Percentiles rank a stretch among this genome's conserved stretches.
phyloP scores from a whole-genome alignment of 441 rosid species.

The Euphorbia celastroides region DNA sequence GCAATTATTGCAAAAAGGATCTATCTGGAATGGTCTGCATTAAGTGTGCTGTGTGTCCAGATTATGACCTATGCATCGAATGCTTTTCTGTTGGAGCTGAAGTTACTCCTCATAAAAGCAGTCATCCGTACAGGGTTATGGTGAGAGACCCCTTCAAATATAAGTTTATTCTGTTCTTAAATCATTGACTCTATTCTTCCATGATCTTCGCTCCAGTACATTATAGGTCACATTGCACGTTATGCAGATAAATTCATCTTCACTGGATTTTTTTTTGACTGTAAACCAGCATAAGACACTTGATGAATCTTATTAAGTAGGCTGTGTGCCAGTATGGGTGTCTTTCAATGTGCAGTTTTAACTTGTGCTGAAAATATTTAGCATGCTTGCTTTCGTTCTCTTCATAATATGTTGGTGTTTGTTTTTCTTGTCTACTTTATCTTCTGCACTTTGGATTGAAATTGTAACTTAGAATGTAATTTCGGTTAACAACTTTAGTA shows the following conservation, averaged over 20 bases:
- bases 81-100: slow-evolving; percentile 87
- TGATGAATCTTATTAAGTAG: background rate
- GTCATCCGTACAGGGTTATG: slow-evolving; percentile 83
- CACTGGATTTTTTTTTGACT: background rate
- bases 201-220: background rate
- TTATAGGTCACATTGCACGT: background rate
- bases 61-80: slow-evolving; percentile 90
- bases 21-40: slow-evolving; percentile 71
- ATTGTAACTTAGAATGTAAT: slow-evolving; percentile 1
- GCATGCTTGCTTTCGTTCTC: background rate
- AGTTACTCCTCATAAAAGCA: slow-evolving; percentile 61
- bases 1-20: slow-evolving; percentile 87
- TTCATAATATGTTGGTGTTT: background rate
- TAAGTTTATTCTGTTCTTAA: background rate
- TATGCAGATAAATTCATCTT: background rate
- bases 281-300: background rate
- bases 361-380: background rate
- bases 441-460: background rate
- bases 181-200: background rate
- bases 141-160: slow-evolving; percentile 32
- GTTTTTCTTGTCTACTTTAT: background rate
- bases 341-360: background rate
- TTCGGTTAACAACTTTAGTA: background rate
- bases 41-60: slow-evolving; percentile 75
- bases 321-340: background rate